These are phyloP conservation scores for Trichoderma cornu-damae DNA, from an alignment of 2,329 filamentous ascomycete genomes.

Conservation along the genomic window DNA sequence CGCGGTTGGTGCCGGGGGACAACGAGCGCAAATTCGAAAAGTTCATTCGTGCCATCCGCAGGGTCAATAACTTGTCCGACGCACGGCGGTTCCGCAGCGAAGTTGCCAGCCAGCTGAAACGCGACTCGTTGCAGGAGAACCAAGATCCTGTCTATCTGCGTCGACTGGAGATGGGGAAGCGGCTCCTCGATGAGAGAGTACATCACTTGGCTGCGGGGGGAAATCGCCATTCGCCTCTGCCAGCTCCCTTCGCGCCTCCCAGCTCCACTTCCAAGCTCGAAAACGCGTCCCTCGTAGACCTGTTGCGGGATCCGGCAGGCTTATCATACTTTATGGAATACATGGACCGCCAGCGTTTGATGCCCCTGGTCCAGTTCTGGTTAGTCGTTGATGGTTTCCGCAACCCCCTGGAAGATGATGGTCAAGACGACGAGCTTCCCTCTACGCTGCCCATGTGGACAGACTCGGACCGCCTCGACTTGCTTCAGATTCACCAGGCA, in stretches of 20 bases:
- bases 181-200: slow-evolving; percentile 84
- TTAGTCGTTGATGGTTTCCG: slow-evolving; percentile 95
- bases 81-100: slow-evolving; percentile 88
- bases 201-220: slow-evolving; percentile 69
- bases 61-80: slow-evolving; percentile 87
- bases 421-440: slow-evolving; percentile 53
- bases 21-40: slow-evolving; percentile 91
- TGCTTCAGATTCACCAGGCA: slow-evolving; percentile 85
- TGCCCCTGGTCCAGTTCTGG: slow-evolving; percentile 95
- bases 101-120: slow-evolving; percentile 84
- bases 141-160: slow-evolving; percentile 84
- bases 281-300: slow-evolving; percentile 71
- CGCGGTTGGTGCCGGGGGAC: slow-evolving; percentile 73
- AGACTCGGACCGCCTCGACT: slow-evolving; percentile 76
- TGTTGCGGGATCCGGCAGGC: slow-evolving; percentile 84
- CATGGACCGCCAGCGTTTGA: slow-evolving; percentile 85
- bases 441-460: slow-evolving; percentile 65
- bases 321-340: slow-evolving; percentile 99
- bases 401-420: slow-evolving; percentile 81
- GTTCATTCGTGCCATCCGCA: slow-evolving; percentile 83
- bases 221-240: slow-evolving; percentile 37
- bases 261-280: slow-evolving; percentile 55
- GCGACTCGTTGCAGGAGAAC: slow-evolving; percentile 69
- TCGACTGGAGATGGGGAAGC: slow-evolving; percentile 85
- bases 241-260: slow-evolving; percentile 24